phyloP scores from a whole-genome alignment of 768 basidiomycete species.

The Lentinula sp. region DNA sequence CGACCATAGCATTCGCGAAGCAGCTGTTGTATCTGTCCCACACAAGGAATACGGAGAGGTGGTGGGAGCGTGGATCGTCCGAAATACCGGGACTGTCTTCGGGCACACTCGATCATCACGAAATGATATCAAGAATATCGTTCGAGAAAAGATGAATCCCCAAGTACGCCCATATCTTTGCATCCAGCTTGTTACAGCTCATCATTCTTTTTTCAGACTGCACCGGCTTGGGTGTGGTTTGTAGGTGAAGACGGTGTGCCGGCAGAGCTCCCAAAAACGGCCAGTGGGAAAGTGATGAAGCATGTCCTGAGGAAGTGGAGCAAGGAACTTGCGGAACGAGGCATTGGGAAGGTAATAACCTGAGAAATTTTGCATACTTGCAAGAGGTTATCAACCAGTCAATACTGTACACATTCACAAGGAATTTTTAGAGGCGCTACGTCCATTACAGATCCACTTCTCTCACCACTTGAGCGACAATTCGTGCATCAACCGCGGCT shows the following conservation, averaged over 20 bases:
- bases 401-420: neutral
- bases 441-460: neutral
- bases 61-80: slow-evolving; percentile 75
- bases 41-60: slow-evolving; percentile 68
- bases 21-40: slow-evolving; percentile 68
- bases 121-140: slow-evolving; percentile 48
- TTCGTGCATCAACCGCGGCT: neutral
- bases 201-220: slow-evolving; percentile 43
- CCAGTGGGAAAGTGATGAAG: slow-evolving; percentile 85
- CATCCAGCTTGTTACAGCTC: slow-evolving; percentile 3
- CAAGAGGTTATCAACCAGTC: neutral
- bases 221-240: slow-evolving; percentile 82
- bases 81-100: slow-evolving; percentile 28
- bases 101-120: slow-evolving; percentile 27
- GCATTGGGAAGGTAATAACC: slow-evolving; percentile 6
- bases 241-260: slow-evolving; percentile 56
- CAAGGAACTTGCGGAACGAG: slow-evolving; percentile 39
- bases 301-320: slow-evolving; percentile 71
- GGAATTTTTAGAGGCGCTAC: neutral
- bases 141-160: slow-evolving; percentile 64
- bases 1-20: slow-evolving; percentile 52
- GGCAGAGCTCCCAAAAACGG: slow-evolving; percentile 72
- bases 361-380: neutral
- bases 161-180: slow-evolving; percentile 42
- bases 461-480: neutral